phyloP scores from a whole-genome alignment of 1,284 basidiomycete species.

The Malassezia restricta region DNA sequence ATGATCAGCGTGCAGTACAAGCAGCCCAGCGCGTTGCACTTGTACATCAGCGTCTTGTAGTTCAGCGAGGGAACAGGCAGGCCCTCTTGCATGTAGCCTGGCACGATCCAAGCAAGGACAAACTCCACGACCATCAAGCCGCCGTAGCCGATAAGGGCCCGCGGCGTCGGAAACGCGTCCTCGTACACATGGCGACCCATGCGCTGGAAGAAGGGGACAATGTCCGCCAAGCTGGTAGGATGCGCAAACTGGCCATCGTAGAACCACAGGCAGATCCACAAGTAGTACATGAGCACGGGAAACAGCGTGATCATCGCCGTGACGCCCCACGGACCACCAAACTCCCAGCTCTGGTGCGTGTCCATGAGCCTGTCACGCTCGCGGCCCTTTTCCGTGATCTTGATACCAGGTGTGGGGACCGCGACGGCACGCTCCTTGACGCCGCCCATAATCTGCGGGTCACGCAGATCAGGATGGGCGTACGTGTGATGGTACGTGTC shows the following conservation, averaged over 20 bases:
- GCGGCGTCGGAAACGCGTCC: slow-evolving; percentile 80
- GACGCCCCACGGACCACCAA: slow-evolving; percentile 85
- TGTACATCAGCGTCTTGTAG: slow-evolving; percentile 86
- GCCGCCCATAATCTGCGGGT: slow-evolving; percentile 41
- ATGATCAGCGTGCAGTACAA: slow-evolving; percentile 76
- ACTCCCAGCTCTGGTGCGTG: slow-evolving; percentile 54
- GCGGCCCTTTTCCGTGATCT: slow-evolving; percentile 39
- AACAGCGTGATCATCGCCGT: slow-evolving; percentile 88
- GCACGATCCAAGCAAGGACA: slow-evolving; percentile 74
- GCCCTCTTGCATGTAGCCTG: slow-evolving; percentile 78
- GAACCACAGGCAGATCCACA: slow-evolving; percentile 95
- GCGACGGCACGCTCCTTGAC: slow-evolving; percentile 32
- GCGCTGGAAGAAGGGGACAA: slow-evolving; percentile 63
- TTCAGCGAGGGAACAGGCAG: slow-evolving; percentile 45
- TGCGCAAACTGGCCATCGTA: slow-evolving; percentile 77
- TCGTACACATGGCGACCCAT: slow-evolving; percentile 75
- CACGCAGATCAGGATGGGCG: slow-evolving; percentile 33
- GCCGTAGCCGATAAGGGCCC: slow-evolving; percentile 60
- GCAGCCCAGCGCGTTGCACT: slow-evolving; percentile 73
- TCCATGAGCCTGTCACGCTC: slow-evolving; percentile 42
- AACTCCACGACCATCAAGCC: slow-evolving; percentile 83
- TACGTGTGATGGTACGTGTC: slow-evolving; percentile 27
- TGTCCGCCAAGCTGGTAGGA: slow-evolving; percentile 61
- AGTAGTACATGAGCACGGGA: slow-evolving; percentile 87
- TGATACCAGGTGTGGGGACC: slow-evolving; percentile 40